These are phyloP conservation scores for Penicillium herquei DNA, from an alignment of 495 filamentous ascomycete genomes.

Conservation along the genomic window DNA sequence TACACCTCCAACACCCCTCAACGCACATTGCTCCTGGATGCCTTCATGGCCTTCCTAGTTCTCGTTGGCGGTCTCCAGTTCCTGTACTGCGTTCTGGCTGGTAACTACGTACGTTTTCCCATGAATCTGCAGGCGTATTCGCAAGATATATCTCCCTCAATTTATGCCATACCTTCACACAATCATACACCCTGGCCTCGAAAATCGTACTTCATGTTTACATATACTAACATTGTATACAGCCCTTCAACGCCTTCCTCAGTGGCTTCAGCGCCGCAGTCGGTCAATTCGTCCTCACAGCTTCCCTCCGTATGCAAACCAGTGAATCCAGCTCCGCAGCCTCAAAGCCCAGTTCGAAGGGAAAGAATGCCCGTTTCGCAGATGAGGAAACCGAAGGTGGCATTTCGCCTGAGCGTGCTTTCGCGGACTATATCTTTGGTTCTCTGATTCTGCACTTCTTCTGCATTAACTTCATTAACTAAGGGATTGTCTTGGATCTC, in stretches of 20 bases:
- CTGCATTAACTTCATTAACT: slow-evolving; percentile 99
- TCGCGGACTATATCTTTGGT: slow-evolving; percentile 94
- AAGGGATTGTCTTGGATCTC: slow-evolving; percentile 13
- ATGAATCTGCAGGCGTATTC: neutral
- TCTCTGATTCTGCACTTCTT: slow-evolving; percentile 97
- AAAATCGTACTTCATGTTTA: neutral
- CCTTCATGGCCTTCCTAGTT: slow-evolving; percentile 87
- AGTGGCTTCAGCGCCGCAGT: slow-evolving; percentile 93
- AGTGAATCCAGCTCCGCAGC: slow-evolving; percentile 30
- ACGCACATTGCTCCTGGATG: slow-evolving; percentile 88
- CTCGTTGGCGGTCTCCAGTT: slow-evolving; percentile 88
- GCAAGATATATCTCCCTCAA: neutral
- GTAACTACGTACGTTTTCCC: slow-evolving; percentile 76
- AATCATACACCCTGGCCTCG: neutral
- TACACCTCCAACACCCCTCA: slow-evolving; percentile 80
- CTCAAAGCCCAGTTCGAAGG: slow-evolving; percentile 32
- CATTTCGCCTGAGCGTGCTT: slow-evolving; percentile 65
- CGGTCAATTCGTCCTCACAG: slow-evolving; percentile 95
- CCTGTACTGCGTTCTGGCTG: slow-evolving; percentile 84
- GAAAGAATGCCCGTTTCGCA: slow-evolving; percentile 32
- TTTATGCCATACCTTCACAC: neutral
- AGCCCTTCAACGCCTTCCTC: slow-evolving; percentile 99
- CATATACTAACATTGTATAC: slow-evolving; percentile 3
- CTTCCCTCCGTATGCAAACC: slow-evolving; percentile 88
- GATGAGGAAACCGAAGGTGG: slow-evolving; percentile 28